Base-by-base conservation (phyloP, 2,329 filamentous ascomycete species). In the Aspergillus sp. region DNA sequence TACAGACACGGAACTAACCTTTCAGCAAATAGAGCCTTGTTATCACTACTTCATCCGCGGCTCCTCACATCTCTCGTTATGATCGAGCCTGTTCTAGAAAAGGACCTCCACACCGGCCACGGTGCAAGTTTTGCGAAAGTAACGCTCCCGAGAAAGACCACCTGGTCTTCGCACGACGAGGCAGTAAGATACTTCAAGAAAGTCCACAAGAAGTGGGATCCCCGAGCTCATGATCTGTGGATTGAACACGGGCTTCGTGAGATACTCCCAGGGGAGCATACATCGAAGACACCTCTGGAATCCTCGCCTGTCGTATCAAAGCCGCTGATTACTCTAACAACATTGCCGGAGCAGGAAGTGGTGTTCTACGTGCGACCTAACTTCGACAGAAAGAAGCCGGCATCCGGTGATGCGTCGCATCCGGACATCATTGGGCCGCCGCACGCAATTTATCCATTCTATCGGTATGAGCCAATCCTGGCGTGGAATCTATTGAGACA, bases 281-380 rank as follows among this genome's bases (percentile, higher is more conserved):
- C 33, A 27, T 14, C 14, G 21, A n/a, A 9, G 1, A 6, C 6
- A 17, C 7, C 19, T 2, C 21, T 2, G 19, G 14, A 25, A n/a
- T 49, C 31, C 8, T 23, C 41, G 14, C 6, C 23, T n/a, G n/a
- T 6, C 6, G 33, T 54, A 14, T 86, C 90, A 1, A 91, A 31
- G 9, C 27, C 27, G 9, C 9, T 1, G 9, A 8, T 31, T 11
- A 31, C 89, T 0, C 79, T 74, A 5, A 82, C 84, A 2, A 96
- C 91, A 0, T 87, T 89, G 0, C 91, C 91, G 68, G 87, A 93
- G 71, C 90, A 95, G 70, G 90, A 93, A 75, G 87, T 91, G 3
- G 66, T 72, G 39, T 68, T 68, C 6, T 74, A 72, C 58, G 40
- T 68, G 7, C 66, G 71, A 3, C 63, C 69, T 23, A 73, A 70